Percentiles rank a stretch among this genome's conserved stretches.
Evolutionary conservation across 2,329 filamentous ascomycete species (phyloP).

Genomic region (Huntiella bhutanensis): DNA sequence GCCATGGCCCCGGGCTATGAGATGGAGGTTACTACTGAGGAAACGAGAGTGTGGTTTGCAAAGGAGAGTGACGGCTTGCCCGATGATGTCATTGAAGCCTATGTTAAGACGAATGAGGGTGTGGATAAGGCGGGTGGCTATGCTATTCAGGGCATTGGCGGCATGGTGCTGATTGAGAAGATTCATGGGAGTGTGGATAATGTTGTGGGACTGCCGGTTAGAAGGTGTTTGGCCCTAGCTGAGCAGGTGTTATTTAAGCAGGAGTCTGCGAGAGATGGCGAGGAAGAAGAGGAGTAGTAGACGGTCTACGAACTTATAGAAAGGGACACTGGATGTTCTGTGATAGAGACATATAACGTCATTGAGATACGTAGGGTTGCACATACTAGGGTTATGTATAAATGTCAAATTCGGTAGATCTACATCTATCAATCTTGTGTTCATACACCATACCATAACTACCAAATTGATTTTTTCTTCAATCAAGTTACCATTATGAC

Average conservation of each 20-base stretch:
- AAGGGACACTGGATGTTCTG: no score
- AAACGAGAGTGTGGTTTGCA: slow-evolving; percentile 82
- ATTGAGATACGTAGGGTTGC: no score
- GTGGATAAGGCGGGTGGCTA: slow-evolving; percentile 95
- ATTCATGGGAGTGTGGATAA: slow-evolving; percentile 88
- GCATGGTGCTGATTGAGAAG: slow-evolving; percentile 69
- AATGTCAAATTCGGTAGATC: no score
- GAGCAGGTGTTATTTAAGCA: slow-evolving; percentile 73
- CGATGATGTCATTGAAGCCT: slow-evolving; percentile 67
- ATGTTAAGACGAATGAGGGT: slow-evolving; percentile 72
- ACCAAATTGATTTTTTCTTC: no score
- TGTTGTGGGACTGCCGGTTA: slow-evolving; percentile 75
- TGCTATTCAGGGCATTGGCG: slow-evolving; percentile 75
- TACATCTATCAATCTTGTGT: no score
- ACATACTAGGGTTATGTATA: no score
- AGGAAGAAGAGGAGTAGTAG: slow-evolving; percentile 15
- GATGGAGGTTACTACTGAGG: slow-evolving; percentile 64
- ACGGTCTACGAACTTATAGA: no score
- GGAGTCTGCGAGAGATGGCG: slow-evolving; percentile 34
- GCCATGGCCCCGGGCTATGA: slow-evolving; percentile 72
- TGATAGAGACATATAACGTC: no score
- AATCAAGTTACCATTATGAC: no score
- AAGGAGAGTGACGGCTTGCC: slow-evolving; percentile 33
- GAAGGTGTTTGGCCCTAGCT: slow-evolving; percentile 59
- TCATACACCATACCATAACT: no score